phyloP scores from a whole-genome alignment of 345 rosid genomes.

The Citrus medica region DNA sequence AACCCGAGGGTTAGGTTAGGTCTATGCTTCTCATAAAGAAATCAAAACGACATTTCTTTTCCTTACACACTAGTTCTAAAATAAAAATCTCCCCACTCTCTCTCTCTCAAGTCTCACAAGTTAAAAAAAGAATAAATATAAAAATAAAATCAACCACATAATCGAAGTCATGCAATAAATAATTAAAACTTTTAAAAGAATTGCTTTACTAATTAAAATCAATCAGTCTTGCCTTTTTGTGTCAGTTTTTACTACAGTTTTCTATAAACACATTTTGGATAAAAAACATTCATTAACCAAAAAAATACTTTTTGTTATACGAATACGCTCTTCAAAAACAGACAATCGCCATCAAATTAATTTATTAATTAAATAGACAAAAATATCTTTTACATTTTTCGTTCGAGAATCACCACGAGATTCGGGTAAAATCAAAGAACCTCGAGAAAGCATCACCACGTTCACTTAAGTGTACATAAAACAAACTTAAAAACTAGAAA shows the following conservation, averaged over 20 bases:
- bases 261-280: conserved; percentile 18
- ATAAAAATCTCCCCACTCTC: conserved; percentile 25
- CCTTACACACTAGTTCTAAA: conserved; percentile 13
- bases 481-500: background rate
- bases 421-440: conserved; percentile 12
- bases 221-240: conserved; percentile 15
- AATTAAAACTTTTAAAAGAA: conserved; percentile 17
- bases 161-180: conserved; percentile 31
- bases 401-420: conserved; percentile 9
- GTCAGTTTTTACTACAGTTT: conserved; percentile 41
- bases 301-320: background rate
- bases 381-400: background rate
- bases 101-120: conserved; percentile 5
- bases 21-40: conserved; percentile 19
- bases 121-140: conserved; percentile 19
- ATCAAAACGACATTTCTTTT: conserved; percentile 32
- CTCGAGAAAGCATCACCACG: conserved; percentile 19
- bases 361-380: conserved; percentile 1
- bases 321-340: background rate
- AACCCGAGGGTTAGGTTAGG: conserved; percentile 29
- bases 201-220: conserved; percentile 23
- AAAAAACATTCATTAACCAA: conserved; percentile 11
- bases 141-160: conserved; percentile 28
- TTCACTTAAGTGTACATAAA: background rate
- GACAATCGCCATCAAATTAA: background rate